Evolutionary conservation across 2,329 filamentous ascomycete genomes (phyloP).

Genomic region (Exophiala aquamarina): DNA sequence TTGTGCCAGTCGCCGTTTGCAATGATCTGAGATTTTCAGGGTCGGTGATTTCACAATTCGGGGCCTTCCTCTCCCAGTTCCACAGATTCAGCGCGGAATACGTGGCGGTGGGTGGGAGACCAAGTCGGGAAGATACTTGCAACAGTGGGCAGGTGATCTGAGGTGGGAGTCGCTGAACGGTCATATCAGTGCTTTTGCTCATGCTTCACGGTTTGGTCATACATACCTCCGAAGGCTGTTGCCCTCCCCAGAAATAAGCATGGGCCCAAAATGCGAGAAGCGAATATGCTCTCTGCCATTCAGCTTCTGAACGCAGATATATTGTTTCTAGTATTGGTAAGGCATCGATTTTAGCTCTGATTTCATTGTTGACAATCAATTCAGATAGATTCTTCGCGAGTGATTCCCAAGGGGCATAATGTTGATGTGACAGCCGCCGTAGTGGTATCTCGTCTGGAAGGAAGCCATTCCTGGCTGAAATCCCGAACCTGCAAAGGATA

Average conservation of each 20-base stretch:
- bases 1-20: slow-evolving; percentile 40
- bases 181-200: background rate
- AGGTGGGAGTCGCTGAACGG: slow-evolving; percentile 37
- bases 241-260: slow-evolving; percentile 81
- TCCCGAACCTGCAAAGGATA: slow-evolving; percentile 4
- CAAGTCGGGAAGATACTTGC: slow-evolving; percentile 36
- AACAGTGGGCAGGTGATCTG: slow-evolving; percentile 38
- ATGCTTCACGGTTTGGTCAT: background rate
- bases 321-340: slow-evolving; percentile 77
- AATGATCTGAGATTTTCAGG: slow-evolving; percentile 37
- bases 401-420: slow-evolving; percentile 90
- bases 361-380: slow-evolving; percentile 71
- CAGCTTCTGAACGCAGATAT: slow-evolving; percentile 72
- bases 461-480: slow-evolving; percentile 65
- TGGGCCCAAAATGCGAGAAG: slow-evolving; percentile 75
- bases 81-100: slow-evolving; percentile 43
- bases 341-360: slow-evolving; percentile 71
- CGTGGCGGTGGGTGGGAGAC: slow-evolving; percentile 43
- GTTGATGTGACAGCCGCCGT: slow-evolving; percentile 71
- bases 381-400: slow-evolving; percentile 75
- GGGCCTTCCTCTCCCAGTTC: slow-evolving; percentile 35
- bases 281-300: slow-evolving; percentile 84
- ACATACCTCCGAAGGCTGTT: slow-evolving; percentile 65
- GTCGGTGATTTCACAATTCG: slow-evolving; percentile 33
- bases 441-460: slow-evolving; percentile 75